Percentiles rank a stretch among this genome's conserved stretches.
Conservation (phyloP, 2,329 filamentous ascomycete genomes). For the Aspergillus tamarii region DNA sequence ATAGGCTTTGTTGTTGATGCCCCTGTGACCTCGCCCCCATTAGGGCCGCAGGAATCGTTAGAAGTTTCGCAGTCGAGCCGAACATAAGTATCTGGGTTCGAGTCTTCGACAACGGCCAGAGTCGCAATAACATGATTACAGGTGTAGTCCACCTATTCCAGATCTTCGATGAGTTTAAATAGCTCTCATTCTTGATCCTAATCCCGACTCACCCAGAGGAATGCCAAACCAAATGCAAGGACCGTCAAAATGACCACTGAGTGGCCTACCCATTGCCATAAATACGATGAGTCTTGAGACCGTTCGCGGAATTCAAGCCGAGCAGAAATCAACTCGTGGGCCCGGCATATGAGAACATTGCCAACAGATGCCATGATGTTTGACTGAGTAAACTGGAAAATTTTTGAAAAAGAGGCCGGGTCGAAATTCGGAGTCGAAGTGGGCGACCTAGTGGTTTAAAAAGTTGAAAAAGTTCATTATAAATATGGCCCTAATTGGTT, state of each 20-base stretch:
- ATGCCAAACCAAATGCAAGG: background rate
- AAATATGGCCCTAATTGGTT: too few relatives aligned
- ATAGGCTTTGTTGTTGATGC: conserved; percentile 54
- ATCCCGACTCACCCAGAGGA: background rate
- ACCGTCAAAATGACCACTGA: background rate
- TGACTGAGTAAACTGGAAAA: background rate
- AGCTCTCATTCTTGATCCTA: background rate
- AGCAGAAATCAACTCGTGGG: background rate
- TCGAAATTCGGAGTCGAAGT: background rate
- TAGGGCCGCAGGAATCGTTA: background rate
- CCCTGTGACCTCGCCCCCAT: background rate
- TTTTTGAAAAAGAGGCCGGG: background rate
- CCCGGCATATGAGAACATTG: background rate
- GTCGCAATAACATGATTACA: conserved; percentile 63
- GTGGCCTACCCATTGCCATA: background rate
- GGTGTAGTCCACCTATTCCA: conserved; percentile 56
- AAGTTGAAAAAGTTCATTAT: too few relatives aligned
- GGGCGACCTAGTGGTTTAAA: background rate
- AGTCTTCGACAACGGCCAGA: conserved; percentile 66
- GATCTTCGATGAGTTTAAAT: background rate
- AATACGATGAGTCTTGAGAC: background rate
- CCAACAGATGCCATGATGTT: background rate
- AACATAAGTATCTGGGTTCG: conserved; percentile 56
- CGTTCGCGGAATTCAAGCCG: background rate
- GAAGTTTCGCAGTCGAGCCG: conserved; percentile 49